phyloP scores from a whole-genome alignment of 2,329 filamentous ascomycete species.

The Xylariaceae sp. region DNA sequence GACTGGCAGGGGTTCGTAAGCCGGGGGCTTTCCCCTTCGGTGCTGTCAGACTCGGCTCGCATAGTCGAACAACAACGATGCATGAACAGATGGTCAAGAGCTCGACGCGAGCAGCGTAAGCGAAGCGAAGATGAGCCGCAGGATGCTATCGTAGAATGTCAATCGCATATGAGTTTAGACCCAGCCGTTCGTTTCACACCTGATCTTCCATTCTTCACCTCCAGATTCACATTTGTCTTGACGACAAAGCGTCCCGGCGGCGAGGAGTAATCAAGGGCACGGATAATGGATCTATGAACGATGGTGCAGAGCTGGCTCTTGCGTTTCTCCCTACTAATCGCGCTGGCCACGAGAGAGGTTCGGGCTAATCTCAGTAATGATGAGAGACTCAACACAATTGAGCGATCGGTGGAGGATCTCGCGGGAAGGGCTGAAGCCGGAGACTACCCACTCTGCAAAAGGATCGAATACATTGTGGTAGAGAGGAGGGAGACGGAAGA shows the following conservation, averaged over 20 bases:
- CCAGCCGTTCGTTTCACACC: conserved; percentile 13
- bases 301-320: conserved; percentile 29
- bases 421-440: neutral
- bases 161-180: conserved; percentile 14
- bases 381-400: neutral
- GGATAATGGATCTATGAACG: conserved; percentile 24
- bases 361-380: conserved; percentile 15
- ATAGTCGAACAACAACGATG: conserved; percentile 10
- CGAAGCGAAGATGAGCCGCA: conserved; percentile 2
- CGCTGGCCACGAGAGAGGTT: conserved; percentile 24
- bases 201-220: conserved; percentile 8
- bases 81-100: conserved; percentile 13
- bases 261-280: conserved; percentile 10
- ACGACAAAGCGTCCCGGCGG: conserved; percentile 19
- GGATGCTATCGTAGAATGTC: conserved; percentile 2
- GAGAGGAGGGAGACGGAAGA: conserved; percentile 8
- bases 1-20: neutral
- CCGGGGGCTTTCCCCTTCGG: conserved; percentile 6
- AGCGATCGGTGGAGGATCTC: neutral
- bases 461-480: conserved; percentile 13
- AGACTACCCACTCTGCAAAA: conserved; percentile 10
- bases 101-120: neutral
- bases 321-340: conserved; percentile 23
- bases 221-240: conserved; percentile 14
- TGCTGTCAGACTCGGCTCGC: conserved; percentile 4